Conservation (phyloP, 345 rosid genomes). For the Anacardium occidentale region DNA sequence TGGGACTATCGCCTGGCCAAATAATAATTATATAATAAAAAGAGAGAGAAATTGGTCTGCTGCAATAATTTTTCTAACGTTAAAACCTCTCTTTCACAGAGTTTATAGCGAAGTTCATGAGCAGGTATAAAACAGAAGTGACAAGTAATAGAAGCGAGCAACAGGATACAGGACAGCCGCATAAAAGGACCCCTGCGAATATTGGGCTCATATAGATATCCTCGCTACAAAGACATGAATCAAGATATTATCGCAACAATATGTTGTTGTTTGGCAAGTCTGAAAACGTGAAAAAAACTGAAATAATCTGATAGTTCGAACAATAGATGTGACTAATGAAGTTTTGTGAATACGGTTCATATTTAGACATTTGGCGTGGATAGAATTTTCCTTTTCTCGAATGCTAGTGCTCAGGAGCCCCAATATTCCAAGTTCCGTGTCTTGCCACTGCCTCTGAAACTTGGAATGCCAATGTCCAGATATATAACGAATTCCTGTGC, state of each 20-base stretch:
- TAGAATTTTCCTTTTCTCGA: too few species aligned
- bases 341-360: neutral
- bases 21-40: too few species aligned
- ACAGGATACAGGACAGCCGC: neutral
- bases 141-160: slow-evolving; percentile 8
- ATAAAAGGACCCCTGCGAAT: neutral
- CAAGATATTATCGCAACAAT: neutral
- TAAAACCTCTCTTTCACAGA: slow-evolving; percentile 30
- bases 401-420: too few species aligned
- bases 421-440: too few species aligned
- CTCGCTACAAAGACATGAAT: neutral
- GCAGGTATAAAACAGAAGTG: slow-evolving; percentile 41
- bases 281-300: neutral
- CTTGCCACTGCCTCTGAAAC: too few species aligned
- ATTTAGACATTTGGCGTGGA: neutral
- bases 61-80: neutral
- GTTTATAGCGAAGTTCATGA: slow-evolving; percentile 60
- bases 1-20: too few species aligned
- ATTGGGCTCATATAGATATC: neutral
- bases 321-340: neutral
- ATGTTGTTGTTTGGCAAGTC: neutral
- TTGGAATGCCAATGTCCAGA: too few species aligned
- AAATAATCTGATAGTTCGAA: neutral
- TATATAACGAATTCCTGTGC: too few species aligned
- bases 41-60: neutral